Evolutionary conservation across 495 filamentous ascomycete species (phyloP), one percentile per base, ranked within the genome.

Genomic region (Penicillium waksmanii): DNA sequence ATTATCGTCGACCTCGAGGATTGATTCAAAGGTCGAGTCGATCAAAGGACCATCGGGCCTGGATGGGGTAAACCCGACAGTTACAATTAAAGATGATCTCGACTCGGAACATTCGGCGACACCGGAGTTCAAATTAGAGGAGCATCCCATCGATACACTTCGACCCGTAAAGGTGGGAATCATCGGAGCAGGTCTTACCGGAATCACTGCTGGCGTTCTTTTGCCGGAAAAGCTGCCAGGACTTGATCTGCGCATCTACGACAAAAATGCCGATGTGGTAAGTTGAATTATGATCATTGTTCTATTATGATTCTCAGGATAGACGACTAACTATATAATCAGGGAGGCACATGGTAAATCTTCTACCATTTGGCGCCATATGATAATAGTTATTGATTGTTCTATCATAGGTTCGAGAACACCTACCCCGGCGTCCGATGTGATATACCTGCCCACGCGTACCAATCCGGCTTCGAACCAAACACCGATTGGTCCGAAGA

Each of bases 371-470:
- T 33, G 4, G 18, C 13, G 9, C 5, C 21, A 21, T 17, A 36
- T 43, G 4, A 42, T 33, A 19, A 17, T 19, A 7, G 17, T 27
- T 6, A 19, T 19, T 46, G n/a, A 46, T 15, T 21, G 52, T 42
- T 18, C 53, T 12, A 38, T 13, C 23, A 56, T 43, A 68, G 71
- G 81, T 80, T 76, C 21, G 82, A 84, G 50, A 85, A 87, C 57
- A 78, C 72, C 10, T 86, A 86, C 59, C 85, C 85, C 2, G 85
- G 85, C 2, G 80, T 85, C 7, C 69, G 80, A 43, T 86, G 83
- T 58, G 88, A 91, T 69, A 84, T 89, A n/a, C 87, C 87, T 7
- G 79, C 89, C 2, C 87, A 91, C 74, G 83, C 83, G 13, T 91
- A 91, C 66, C 86, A 89, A 65, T 83, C 82, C 3, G 82, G 80